Evolutionary conservation across 768 basidiomycete species (phyloP), one percentile per base, ranked within the genome.

Genomic region (Mycena venus): DNA sequence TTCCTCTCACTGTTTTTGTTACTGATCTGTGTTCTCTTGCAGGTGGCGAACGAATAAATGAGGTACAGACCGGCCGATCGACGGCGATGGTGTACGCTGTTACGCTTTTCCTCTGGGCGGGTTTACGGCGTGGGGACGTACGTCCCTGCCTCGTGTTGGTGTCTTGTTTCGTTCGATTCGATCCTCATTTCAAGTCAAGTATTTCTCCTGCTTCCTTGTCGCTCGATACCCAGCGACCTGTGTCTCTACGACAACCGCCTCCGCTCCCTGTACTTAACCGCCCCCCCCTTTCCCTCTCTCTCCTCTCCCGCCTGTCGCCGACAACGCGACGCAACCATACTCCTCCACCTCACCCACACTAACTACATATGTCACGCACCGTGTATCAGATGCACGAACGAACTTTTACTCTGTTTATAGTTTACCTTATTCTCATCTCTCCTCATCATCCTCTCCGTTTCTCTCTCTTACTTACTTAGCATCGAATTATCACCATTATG

Each of bases 31-130:
- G 11, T 34, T 21, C 19, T 34, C 12, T n/a, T 67, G 36, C 36
- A 73, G 71, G 72, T 73, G 29, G 72, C 72, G 31, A 73, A 73
- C 38, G 38, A 68, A 11, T 73, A 61, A 58, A 9, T 47, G 1
- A 47, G 23, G 47, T 9, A 47, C n/a, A 10, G 25, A 29, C 27
- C 27, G 23, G n/a, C n/a, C n/a, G n/a, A n/a, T n/a, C 32, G 19
- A 32, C 32, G 32, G 19, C n/a, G 47, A 17, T 23, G 29, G 53
- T 11, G 49, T 4, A 19, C 6, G 51, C 11, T 31, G 2, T 38
- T 44, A 11, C n/a, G n/a, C 21, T 51, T 6, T 61, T 55, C 61
- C 56, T 65, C 44, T 72, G 53, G 70, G 53, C 29, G 63, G 70
- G 51, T 58, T 36, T 47, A n/a, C 40, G 32, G 61, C 42, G 23